Conservation (phyloP, 208 protist genomes). For the Crithidia brevicula region DNA sequence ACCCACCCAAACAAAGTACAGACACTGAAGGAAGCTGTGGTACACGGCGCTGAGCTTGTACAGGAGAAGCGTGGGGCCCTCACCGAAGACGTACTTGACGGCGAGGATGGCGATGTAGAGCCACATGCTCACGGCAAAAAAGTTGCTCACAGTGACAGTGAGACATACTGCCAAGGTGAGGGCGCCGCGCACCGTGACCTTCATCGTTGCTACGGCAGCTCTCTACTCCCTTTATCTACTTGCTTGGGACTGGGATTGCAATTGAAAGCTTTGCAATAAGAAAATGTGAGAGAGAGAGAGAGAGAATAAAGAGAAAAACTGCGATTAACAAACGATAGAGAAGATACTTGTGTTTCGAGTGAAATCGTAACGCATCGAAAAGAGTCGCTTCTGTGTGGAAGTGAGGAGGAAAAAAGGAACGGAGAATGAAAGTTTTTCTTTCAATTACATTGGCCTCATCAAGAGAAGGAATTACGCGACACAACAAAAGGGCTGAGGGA, state of each 20-base stretch:
- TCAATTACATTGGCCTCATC: too few species aligned
- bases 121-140: conserved; percentile 29
- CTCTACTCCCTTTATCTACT: not conserved
- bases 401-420: not conserved
- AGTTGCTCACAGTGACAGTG: conserved; percentile 17
- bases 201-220: conserved; percentile 28
- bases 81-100: conserved; percentile 43
- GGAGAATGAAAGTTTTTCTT: not conserved
- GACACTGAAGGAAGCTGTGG: conserved; percentile 39
- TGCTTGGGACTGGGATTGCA: not conserved
- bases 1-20: conserved; percentile 53
- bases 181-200: conserved; percentile 42
- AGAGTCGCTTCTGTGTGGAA: too few species aligned
- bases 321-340: too few species aligned
- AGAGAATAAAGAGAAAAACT: too few species aligned
- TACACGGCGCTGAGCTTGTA: conserved; percentile 29
- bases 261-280: conserved; percentile 17
- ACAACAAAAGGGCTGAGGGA: too few species aligned
- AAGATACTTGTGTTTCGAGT: too few species aligned
- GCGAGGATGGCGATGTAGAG: conserved; percentile 26
- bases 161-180: conserved; percentile 31
- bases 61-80: conserved; percentile 8
- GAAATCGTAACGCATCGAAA: too few species aligned
- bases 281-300: not conserved
- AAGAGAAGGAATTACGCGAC: too few species aligned